Evolutionary conservation across 148 eudicot species (phyloP).

Genomic region (Polygonum aviculare): DNA sequence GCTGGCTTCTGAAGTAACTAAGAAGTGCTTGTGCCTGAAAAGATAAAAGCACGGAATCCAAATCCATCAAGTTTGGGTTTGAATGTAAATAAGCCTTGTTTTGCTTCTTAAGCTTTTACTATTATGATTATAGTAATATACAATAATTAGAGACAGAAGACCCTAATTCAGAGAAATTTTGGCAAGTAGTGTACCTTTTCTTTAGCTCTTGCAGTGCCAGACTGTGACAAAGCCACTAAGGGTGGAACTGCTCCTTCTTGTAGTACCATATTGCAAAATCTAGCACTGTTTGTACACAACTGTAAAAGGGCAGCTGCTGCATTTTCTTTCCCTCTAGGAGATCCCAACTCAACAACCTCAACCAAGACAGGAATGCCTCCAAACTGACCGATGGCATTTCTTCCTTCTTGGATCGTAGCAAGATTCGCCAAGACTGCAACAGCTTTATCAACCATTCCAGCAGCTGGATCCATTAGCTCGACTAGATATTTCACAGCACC

Average conservation of each 20-base stretch:
- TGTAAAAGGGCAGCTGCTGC: conserved; percentile 67
- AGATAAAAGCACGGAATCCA: background rate
- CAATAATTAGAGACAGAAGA: too few species aligned
- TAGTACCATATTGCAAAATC: conserved; percentile 46
- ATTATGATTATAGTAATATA: too few species aligned
- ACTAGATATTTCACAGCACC: conserved; percentile 55
- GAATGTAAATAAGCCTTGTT: too few species aligned
- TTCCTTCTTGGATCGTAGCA: conserved; percentile 52
- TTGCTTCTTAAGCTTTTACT: too few species aligned
- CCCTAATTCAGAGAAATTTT: background rate
- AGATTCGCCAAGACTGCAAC: conserved; percentile 54
- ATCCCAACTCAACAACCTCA: conserved; percentile 64
- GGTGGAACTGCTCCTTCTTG: conserved; percentile 51
- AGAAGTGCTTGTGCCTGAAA: conserved; percentile 56
- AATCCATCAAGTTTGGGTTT: background rate
- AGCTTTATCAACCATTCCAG: conserved; percentile 70
- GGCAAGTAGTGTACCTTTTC: background rate
- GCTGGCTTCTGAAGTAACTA: conserved; percentile 43
- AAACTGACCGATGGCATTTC: conserved; percentile 45
- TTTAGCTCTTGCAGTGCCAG: conserved; percentile 12
- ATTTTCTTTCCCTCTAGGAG: conserved; percentile 64
- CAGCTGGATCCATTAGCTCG: conserved; percentile 63
- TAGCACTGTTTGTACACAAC: conserved; percentile 42
- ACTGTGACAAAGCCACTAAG: conserved; percentile 12
- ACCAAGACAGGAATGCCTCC: conserved; percentile 54